A percentile compares a stretch with the other conserved stretches of the same genome.
phyloP scores from a whole-genome alignment of 2,329 filamentous ascomycete genomes.

The Xenoacremonium recifei region DNA sequence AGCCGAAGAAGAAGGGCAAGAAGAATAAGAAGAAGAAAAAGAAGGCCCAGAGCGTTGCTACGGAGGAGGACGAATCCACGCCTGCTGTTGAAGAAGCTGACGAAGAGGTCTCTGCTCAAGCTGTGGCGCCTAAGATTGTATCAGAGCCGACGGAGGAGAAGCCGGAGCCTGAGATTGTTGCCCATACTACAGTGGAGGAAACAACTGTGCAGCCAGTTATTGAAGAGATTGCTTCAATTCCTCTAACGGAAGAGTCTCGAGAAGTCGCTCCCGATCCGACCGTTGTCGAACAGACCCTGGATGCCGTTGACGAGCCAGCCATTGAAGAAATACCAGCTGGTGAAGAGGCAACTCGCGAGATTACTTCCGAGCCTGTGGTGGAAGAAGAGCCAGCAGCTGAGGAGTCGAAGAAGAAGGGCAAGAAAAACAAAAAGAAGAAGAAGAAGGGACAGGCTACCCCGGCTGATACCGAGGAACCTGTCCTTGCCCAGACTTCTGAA shows the following conservation, averaged over 20 bases:
- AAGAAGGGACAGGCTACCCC: background rate
- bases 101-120: too few species aligned
- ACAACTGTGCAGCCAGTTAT: too few species aligned
- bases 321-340: background rate
- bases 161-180: too few species aligned
- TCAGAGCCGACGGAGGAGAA: too few species aligned
- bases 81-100: too few species aligned
- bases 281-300: too few species aligned
- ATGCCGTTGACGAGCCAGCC: background rate
- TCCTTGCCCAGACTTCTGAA: constrained; percentile 2
- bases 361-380: constrained; percentile 1
- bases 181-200: too few species aligned
- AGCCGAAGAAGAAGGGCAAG: background rate
- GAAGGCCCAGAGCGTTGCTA: background rate
- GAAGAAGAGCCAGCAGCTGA: background rate
- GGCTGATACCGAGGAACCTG: constrained; percentile 4
- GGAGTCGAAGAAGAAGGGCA: background rate
- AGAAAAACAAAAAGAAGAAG: background rate
- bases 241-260: background rate
- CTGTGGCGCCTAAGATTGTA: too few species aligned
- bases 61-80: constrained; percentile 4
- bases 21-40: background rate
- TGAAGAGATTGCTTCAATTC: too few species aligned
- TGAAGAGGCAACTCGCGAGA: constrained; percentile 3
- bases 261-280: background rate